These are phyloP conservation scores for Oryza glaberrima DNA, from an alignment of 176 grass and related monocot species.

Conservation along the genomic window DNA sequence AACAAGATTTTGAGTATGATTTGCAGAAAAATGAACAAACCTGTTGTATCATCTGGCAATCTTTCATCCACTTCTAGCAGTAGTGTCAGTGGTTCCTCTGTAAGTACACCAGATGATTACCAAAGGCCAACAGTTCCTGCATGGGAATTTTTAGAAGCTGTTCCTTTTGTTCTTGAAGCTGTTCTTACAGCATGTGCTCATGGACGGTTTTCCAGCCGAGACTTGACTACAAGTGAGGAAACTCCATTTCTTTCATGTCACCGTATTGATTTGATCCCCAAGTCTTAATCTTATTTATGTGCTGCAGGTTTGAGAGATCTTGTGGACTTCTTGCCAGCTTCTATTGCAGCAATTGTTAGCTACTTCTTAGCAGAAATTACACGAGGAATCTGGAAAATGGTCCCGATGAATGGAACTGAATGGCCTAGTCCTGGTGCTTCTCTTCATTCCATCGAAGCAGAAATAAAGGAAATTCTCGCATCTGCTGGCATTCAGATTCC, in stretches of 20 bases:
- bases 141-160: constrained; percentile 96
- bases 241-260: constrained; percentile 26
- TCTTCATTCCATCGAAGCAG: constrained; percentile 90
- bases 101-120: constrained; percentile 66
- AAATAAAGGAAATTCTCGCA: constrained; percentile 95
- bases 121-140: constrained; percentile 80
- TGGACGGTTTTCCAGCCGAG: constrained; percentile 85
- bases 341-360: constrained; percentile 84
- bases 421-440: constrained; percentile 81
- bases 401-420: constrained; percentile 96
- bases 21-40: constrained; percentile 81
- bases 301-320: constrained; percentile 91
- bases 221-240: constrained; percentile 89
- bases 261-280: neutral
- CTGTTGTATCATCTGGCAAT: constrained; percentile 52
- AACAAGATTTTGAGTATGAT: constrained; percentile 99
- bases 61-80: constrained; percentile 74
- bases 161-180: constrained; percentile 97
- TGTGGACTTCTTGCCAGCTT: constrained; percentile 95
- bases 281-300: constrained; percentile 30
- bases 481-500: constrained; percentile 86
- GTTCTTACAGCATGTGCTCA: constrained; percentile 95
- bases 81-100: constrained; percentile 73
- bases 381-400: constrained; percentile 95
- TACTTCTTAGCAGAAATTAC: constrained; percentile 99